These are phyloP conservation scores for Apiotrichum gamsii DNA, from an alignment of 1,284 basidiomycete species.

Conservation along the genomic window DNA sequence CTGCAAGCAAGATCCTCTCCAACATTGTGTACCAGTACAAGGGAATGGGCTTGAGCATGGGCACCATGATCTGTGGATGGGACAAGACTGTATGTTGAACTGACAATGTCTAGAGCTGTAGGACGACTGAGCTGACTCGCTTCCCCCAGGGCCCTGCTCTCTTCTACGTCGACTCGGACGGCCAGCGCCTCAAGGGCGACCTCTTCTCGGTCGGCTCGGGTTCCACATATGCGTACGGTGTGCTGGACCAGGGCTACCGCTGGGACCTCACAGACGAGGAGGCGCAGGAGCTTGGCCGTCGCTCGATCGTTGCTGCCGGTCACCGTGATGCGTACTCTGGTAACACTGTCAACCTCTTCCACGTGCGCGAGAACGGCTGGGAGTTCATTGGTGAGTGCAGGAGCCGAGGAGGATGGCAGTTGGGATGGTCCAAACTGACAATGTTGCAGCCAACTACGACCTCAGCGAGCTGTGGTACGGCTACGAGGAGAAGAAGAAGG, in stretches of 20 bases:
- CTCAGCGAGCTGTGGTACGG: conserved; percentile 48
- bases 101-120: not conserved
- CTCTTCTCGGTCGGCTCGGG: conserved; percentile 98
- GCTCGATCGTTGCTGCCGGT: conserved; percentile 95
- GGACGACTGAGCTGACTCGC: conserved; percentile 1
- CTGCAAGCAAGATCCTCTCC: conserved; percentile 93
- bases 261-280: conserved; percentile 94
- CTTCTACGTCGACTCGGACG: conserved; percentile 98
- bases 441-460: conserved; percentile 44
- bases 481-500: conserved; percentile 47
- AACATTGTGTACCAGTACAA: conserved; percentile 98
- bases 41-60: conserved; percentile 99
- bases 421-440: not conserved
- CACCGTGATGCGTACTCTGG: conserved; percentile 98
- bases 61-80: conserved; percentile 99
- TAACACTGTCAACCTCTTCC: conserved; percentile 92
- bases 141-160: conserved; percentile 84
- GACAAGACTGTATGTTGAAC: conserved; percentile 77
- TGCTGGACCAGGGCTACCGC: conserved; percentile 90
- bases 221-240: conserved; percentile 97
- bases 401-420: not conserved
- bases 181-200: conserved; percentile 89
- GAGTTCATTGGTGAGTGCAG: conserved; percentile 68
- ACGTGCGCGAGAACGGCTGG: conserved; percentile 92
- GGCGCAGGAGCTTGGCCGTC: conserved; percentile 86